Conservation (phyloP, 495 filamentous ascomycete species). For the Aspergillus sclerotioniger region DNA sequence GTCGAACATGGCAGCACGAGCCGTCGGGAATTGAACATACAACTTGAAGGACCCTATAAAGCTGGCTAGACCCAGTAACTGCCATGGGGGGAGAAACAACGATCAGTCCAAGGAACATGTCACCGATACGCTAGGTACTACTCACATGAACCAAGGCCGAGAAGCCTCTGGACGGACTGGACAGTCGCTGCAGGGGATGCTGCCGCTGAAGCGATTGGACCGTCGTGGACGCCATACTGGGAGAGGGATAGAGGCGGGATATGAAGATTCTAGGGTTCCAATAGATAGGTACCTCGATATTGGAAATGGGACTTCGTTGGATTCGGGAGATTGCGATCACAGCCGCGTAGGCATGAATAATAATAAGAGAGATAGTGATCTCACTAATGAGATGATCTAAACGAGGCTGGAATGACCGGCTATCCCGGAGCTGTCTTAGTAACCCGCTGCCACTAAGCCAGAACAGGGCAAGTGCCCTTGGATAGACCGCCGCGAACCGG, state of each 20-base stretch:
- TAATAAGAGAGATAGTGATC: background rate
- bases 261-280: background rate
- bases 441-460: background rate
- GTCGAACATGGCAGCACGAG: constrained; percentile 8
- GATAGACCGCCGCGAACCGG: background rate
- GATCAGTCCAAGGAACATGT: constrained; percentile 16
- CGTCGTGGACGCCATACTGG: constrained; percentile 15
- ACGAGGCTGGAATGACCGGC: background rate
- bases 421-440: background rate
- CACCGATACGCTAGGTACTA: background rate
- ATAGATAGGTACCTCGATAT: too few relatives aligned
- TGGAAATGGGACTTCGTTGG: background rate
- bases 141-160: constrained; percentile 71
- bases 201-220: constrained; percentile 29
- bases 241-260: background rate
- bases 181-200: constrained; percentile 71
- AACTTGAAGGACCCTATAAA: constrained; percentile 70
- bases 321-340: background rate
- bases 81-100: constrained; percentile 20
- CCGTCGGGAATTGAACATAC: constrained; percentile 27
- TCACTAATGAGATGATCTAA: constrained; percentile 1
- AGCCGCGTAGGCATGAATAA: background rate
- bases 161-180: constrained; percentile 66
- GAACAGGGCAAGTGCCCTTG: background rate
- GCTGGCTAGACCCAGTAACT: constrained; percentile 60